phyloP scores from a whole-genome alignment of 2,329 filamentous ascomycete genomes.

The Botrytis cinerea region DNA sequence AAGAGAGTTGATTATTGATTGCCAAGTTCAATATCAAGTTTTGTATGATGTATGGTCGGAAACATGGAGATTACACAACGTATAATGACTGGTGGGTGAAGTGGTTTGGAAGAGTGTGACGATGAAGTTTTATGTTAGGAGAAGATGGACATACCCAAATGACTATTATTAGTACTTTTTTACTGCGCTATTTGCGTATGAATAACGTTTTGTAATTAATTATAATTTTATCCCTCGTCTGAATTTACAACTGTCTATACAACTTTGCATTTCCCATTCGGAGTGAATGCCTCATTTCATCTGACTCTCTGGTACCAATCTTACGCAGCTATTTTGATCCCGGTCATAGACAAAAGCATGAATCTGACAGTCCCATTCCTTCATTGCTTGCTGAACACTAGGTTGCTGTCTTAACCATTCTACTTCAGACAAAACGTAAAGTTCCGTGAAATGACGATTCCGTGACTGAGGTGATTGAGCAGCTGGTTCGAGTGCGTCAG shows the following conservation, averaged over 20 bases:
- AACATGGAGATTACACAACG: not conserved
- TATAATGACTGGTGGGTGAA: no score
- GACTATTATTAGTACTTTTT: not conserved
- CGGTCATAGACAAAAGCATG: conserved; percentile 66
- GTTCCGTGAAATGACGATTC: conserved; percentile 57
- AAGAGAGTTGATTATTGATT: conserved; percentile 37
- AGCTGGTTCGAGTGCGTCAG: conserved; percentile 15
- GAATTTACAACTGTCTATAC: not conserved
- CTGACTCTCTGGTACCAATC: conserved; percentile 44
- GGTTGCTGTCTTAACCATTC: conserved; percentile 59
- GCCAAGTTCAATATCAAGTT: no score
- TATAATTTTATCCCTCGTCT: not conserved
- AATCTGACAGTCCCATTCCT: conserved; percentile 59
- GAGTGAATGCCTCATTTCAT: conserved; percentile 41
- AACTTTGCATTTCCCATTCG: not conserved
- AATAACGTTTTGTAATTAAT: conserved; percentile 16
- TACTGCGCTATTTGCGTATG: not conserved
- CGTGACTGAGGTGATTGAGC: conserved; percentile 43
- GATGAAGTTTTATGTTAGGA: not conserved
- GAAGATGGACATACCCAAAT: conserved; percentile 1
- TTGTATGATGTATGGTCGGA: not conserved
- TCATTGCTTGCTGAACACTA: conserved; percentile 59
- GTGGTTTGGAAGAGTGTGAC: no score
- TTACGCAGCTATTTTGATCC: conserved; percentile 53
- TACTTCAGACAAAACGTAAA: conserved; percentile 62